Percentiles rank a stretch among this genome's conserved stretches.
Evolutionary conservation across 106 monocot species (phyloP).

Genomic region (Vanilla planifolia): DNA sequence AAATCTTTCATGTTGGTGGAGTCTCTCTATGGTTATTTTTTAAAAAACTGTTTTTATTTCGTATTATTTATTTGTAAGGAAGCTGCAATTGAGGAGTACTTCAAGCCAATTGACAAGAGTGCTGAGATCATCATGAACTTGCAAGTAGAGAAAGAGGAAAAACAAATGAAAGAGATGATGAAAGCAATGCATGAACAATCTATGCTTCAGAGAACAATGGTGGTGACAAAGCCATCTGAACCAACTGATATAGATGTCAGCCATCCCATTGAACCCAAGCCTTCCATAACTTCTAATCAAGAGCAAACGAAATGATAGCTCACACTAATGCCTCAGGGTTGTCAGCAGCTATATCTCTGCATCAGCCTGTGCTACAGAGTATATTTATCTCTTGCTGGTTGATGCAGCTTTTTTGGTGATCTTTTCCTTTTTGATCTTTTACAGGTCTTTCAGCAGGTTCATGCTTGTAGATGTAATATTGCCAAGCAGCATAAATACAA

Average conservation of each 20-base stretch:
- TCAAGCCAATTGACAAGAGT: slow-evolving; percentile 84
- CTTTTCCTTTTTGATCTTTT: too few species aligned
- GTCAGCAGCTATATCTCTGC: too few species aligned
- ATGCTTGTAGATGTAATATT: too few species aligned
- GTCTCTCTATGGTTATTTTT: too few species aligned
- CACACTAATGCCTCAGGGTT: too few species aligned
- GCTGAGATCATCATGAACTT: slow-evolving; percentile 73
- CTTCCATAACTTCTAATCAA: slow-evolving; percentile 7
- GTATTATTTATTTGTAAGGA: slow-evolving; percentile 29
- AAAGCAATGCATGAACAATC: slow-evolving; percentile 54
- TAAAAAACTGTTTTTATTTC: background rate
- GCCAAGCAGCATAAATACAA: too few species aligned
- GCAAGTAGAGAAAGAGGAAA: slow-evolving; percentile 88
- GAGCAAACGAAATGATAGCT: slow-evolving; percentile 13
- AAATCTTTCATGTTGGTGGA: too few species aligned
- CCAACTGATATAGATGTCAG: background rate
- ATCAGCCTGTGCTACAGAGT: too few species aligned
- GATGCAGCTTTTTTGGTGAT: too few species aligned
- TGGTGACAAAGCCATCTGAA: slow-evolving; percentile 16
- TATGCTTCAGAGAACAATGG: slow-evolving; percentile 30
- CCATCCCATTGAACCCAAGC: slow-evolving; percentile 1
- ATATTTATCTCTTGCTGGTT: too few species aligned
- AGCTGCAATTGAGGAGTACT: slow-evolving; percentile 80
- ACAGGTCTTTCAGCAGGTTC: too few species aligned
- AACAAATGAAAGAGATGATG: slow-evolving; percentile 66